Evolutionary conservation across 768 basidiomycete species (phyloP).

Genomic region (Amanita exitialis): DNA sequence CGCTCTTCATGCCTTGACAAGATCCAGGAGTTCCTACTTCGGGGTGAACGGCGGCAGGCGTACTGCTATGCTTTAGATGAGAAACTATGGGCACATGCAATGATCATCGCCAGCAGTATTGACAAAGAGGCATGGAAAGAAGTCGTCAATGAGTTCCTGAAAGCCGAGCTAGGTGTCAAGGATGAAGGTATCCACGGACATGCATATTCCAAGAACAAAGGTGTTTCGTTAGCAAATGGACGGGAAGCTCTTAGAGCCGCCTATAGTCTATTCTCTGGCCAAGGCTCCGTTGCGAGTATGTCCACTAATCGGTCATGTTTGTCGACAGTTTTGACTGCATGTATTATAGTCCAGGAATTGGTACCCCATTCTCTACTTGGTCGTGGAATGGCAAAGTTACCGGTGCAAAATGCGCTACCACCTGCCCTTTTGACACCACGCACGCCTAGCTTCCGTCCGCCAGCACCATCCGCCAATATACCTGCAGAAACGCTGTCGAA

Average conservation of each 20-base stretch:
- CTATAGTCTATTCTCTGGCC: conserved; percentile 79
- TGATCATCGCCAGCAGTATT: conserved; percentile 87
- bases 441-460: conserved; percentile 51
- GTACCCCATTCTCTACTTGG: conserved; percentile 48
- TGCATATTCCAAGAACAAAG: conserved; percentile 7
- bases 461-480: conserved; percentile 33
- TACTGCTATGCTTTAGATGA: conserved; percentile 84
- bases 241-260: conserved; percentile 70
- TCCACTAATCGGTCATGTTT: conserved; percentile 4
- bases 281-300: conserved; percentile 68
- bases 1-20: conserved; percentile 59
- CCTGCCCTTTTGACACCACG: conserved; percentile 39
- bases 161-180: conserved; percentile 53
- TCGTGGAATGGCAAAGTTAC: conserved; percentile 27
- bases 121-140: conserved; percentile 94
- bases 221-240: conserved; percentile 29
- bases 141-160: conserved; percentile 77
- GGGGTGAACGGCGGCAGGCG: conserved; percentile 80
- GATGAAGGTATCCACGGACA: conserved; percentile 14
- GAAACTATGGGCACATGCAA: conserved; percentile 90
- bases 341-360: conserved; percentile 58
- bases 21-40: conserved; percentile 70
- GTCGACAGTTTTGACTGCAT: conserved; percentile 1
- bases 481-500: conserved; percentile 53
- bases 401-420: conserved; percentile 21